Evolutionary conservation across 2,329 filamentous ascomycete species (phyloP), one percentile per base, ranked within the genome.

Genomic region (Dryadomyces quercivorus): DNA sequence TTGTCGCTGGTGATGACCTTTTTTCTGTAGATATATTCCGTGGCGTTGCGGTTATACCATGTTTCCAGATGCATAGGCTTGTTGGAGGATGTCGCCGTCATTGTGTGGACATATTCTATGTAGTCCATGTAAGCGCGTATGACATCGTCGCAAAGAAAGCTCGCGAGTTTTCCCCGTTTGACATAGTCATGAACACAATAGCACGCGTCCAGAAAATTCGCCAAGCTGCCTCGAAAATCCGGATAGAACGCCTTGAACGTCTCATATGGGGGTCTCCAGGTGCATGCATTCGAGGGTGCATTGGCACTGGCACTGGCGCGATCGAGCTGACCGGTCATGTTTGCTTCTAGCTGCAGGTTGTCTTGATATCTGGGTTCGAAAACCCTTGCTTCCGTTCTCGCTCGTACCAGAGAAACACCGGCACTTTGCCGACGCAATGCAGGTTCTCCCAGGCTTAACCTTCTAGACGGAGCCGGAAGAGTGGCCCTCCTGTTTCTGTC

Each of bases 131-230:
- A 78, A 3, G 63, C 64, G 12, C 66, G 64, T 48, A 81, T 70
- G 52, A 79, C 76, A 54, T 80, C 77, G 59, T 81, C 78, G 56
- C 72, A 80, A 0, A 77, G 61, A 53, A 66, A 75, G 22, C 70
- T 67, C 13, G 69, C 66, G 18, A 78, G 60, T 9, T 64, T 63
- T 13, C 51, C 63, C 59, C 22, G 63, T 60, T 45, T 65, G 63
- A 1, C 75, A 63, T 52, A 66, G 67, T 18, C 71, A 63, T 8
- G 79, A 60, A 58, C 67, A 4, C 51, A 73, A 0, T 73, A 61
- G 51, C 75, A 72, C 0, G 72, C 73, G 21, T 65, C 66, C 22
- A 77, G 61, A 53, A 80, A 80, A 10, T 69, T 62, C 4, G 59
- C 60, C 4, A 69, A 61, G 26, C 61, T 70, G 1, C 71, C 75